Conservation (phyloP, 2,329 filamentous ascomycete genomes). For the Celoporthe dispersa region DNA sequence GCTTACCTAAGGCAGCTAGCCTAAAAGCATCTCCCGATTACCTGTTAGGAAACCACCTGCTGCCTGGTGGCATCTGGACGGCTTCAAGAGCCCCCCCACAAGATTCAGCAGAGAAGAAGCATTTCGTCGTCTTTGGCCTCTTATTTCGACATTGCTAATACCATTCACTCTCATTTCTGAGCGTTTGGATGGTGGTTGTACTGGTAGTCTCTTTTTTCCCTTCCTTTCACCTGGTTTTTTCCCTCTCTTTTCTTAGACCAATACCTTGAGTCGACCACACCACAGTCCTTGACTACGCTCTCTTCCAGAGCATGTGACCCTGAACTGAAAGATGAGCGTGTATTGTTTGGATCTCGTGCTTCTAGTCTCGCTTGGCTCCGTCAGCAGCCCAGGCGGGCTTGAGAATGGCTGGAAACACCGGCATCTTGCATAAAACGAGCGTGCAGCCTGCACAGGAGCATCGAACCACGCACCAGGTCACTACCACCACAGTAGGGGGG, state of each 20-base stretch:
- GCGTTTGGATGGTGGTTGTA: neutral
- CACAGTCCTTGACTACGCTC: neutral
- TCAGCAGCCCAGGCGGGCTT: neutral
- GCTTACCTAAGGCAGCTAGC: slow-evolving; percentile 5
- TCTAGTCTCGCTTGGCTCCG: neutral
- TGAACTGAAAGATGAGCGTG: slow-evolving; percentile 6
- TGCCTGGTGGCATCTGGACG: neutral
- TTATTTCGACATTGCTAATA: neutral
- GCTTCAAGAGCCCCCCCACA: neutral
- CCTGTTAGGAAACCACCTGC: neutral
- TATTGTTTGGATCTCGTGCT: neutral
- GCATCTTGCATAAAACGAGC: slow-evolving; percentile 35
- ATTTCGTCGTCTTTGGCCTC: neutral
- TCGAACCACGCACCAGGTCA: slow-evolving; percentile 27
- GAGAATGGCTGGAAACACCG: slow-evolving; percentile 26
- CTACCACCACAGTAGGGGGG: slow-evolving; percentile 30
- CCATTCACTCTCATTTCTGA: neutral
- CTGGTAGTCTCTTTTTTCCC: neutral
- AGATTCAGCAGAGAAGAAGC: neutral
- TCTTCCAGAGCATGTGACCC: neutral
- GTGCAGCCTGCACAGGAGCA: slow-evolving; percentile 32
- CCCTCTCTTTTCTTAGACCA: neutral
- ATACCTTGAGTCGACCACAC: no score
- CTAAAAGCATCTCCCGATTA: neutral
- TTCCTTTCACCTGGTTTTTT: no score